Conservation (phyloP, 257 asterid genomes). For the Galeopsis tetrahit region DNA sequence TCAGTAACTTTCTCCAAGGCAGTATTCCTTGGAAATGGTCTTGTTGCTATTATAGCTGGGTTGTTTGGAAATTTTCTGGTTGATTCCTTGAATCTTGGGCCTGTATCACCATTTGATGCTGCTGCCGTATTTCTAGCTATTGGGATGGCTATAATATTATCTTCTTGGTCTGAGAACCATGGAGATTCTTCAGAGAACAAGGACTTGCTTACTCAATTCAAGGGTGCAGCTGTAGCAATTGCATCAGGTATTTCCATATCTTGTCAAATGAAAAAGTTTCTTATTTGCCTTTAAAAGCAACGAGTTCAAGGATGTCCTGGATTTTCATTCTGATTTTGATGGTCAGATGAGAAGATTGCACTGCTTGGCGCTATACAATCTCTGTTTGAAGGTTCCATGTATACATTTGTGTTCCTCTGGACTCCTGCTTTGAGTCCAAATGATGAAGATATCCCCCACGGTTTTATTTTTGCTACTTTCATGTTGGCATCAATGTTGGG, state of each 20-base stretch:
- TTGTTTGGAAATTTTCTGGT: constrained; percentile 85
- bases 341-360: constrained; percentile 91
- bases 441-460: constrained; percentile 91
- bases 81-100: constrained; percentile 80
- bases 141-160: constrained; percentile 85
- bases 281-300: background rate
- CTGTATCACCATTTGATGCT: constrained; percentile 96
- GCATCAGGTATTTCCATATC: constrained; percentile 69
- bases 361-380: constrained; percentile 96
- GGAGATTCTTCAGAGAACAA: constrained; percentile 91
- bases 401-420: constrained; percentile 95
- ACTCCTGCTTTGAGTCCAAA: constrained; percentile 97
- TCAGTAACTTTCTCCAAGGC: constrained; percentile 97
- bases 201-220: constrained; percentile 88
- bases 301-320: background rate
- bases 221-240: constrained; percentile 86
- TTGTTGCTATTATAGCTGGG: constrained; percentile 84
- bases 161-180: constrained; percentile 87
- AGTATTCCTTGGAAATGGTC: constrained; percentile 92
- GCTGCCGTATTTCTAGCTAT: constrained; percentile 83
- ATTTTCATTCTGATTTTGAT: constrained; percentile 34
- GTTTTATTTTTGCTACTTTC: constrained; percentile 90
- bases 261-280: background rate
- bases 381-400: constrained; percentile 95
- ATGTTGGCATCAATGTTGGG: constrained; percentile 98